Evolutionary conservation across 2,329 filamentous ascomycete genomes (phyloP).

Genomic region (Phialocephala sp.): DNA sequence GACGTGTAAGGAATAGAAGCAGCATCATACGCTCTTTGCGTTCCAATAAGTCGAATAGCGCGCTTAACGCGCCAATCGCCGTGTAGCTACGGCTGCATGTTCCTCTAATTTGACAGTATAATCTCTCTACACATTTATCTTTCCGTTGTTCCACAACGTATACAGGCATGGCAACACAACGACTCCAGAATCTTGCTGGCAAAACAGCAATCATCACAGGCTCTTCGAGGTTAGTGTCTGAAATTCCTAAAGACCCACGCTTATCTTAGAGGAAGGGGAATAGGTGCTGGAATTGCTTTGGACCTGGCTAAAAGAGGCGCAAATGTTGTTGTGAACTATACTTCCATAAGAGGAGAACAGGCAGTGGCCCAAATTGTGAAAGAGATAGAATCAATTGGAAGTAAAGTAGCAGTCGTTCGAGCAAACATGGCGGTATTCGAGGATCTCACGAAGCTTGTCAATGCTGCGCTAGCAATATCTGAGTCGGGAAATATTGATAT

Average conservation of each 20-base stretch:
- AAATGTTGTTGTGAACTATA: conserved; percentile 39
- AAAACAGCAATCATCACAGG: conserved; percentile 25
- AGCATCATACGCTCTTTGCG: neutral
- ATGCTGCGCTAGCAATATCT: conserved; percentile 21
- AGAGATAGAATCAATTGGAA: conserved; percentile 33
- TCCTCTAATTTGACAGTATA: neutral
- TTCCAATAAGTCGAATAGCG: neutral
- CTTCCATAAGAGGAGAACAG: conserved; percentile 18
- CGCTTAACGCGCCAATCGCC: neutral
- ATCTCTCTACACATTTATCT: neutral
- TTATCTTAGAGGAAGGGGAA: conserved; percentile 44
- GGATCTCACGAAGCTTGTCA: conserved; percentile 20
- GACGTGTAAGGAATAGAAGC: neutral
- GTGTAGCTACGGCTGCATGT: neutral
- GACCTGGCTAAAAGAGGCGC: conserved; percentile 54
- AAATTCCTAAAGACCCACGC: neutral
- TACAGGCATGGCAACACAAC: neutral
- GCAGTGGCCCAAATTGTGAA: conserved; percentile 46
- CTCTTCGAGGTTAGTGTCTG: conserved; percentile 14
- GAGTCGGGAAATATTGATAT: conserved; percentile 36
- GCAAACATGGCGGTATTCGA: conserved; percentile 17
- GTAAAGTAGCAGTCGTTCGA: conserved; percentile 19
- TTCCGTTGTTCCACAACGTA: neutral
- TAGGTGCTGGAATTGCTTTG: conserved; percentile 54
- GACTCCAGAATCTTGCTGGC: conserved; percentile 13